Evolutionary conservation across 1,139 yeast genomes (phyloP).

Genomic region (Scheffersomyces lignicola): DNA sequence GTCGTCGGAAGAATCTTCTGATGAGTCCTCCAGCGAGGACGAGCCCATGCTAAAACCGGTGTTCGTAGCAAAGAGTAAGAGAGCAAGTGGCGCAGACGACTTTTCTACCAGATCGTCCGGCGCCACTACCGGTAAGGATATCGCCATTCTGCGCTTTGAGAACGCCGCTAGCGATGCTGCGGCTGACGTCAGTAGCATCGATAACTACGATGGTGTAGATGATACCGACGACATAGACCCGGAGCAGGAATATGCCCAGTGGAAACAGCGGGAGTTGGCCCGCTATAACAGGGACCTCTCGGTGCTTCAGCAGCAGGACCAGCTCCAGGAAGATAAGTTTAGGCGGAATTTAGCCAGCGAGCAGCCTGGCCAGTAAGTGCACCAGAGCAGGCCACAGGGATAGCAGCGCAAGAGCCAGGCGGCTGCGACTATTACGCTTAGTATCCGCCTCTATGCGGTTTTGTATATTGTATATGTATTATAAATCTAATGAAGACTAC

Average conservation of each 20-base stretch:
- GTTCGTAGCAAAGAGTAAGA: constrained; percentile 9
- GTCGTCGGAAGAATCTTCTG: constrained; percentile 6
- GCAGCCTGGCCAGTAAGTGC: too few species aligned
- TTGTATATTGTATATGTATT: too few species aligned
- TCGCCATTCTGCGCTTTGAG: constrained; percentile 1
- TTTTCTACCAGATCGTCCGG: too few species aligned
- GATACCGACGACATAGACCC: constrained; percentile 45
- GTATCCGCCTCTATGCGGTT: too few species aligned
- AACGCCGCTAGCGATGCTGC: constrained; percentile 5
- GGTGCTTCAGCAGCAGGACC: constrained; percentile 22
- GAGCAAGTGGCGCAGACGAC: too few species aligned
- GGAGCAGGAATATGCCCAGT: constrained; percentile 34
- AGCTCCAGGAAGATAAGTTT: constrained; percentile 11
- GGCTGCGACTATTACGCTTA: too few species aligned
- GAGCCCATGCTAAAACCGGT: constrained; percentile 10
- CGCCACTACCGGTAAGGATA: background rate
- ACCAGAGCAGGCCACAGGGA: too few species aligned
- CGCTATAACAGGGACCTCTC: constrained; percentile 31
- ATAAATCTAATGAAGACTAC: too few species aligned
- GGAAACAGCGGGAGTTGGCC: constrained; percentile 34
- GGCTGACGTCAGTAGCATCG: constrained; percentile 24
- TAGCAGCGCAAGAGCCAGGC: too few species aligned
- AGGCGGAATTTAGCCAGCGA: constrained; percentile 1
- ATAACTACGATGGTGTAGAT: constrained; percentile 34
- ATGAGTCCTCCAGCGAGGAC: constrained; percentile 8